phyloP scores from a whole-genome alignment of 345 rosid species.

The Streptanthus diversifolius region DNA sequence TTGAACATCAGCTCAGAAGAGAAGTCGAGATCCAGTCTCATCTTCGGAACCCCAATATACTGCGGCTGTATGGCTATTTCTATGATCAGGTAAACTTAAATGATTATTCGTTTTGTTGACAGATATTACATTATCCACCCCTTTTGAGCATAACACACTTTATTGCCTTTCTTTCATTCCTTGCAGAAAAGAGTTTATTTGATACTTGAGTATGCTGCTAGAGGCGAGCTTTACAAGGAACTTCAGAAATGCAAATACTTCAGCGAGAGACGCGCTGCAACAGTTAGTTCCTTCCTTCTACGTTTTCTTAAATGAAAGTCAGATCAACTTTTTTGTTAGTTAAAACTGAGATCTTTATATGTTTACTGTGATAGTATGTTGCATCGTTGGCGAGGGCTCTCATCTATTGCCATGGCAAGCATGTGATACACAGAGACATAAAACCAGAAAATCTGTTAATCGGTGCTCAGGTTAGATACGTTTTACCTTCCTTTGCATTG shows the following conservation, averaged over 20 bases:
- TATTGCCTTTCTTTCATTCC: background rate
- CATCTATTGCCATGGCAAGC: conserved; percentile 98
- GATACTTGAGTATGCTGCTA: conserved; percentile 91
- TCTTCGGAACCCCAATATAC: conserved; percentile 83
- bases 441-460: conserved; percentile 90
- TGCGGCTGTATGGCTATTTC: conserved; percentile 91
- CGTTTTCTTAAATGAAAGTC: background rate
- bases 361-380: conserved; percentile 58
- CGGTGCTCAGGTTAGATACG: conserved; percentile 69
- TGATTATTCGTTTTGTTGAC: background rate
- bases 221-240: conserved; percentile 92
- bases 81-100: conserved; percentile 72
- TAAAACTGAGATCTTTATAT: background rate
- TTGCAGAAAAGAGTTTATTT: conserved; percentile 88
- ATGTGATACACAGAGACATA: conserved; percentile 95
- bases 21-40: conserved; percentile 99
- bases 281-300: conserved; percentile 52
- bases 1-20: conserved; percentile 91
- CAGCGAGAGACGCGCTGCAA: conserved; percentile 92
- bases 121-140: background rate
- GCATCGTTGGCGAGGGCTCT: conserved; percentile 96
- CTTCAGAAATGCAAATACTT: conserved; percentile 92
- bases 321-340: background rate
- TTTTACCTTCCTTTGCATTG: background rate
- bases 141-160: background rate